Base-by-base conservation (phyloP, 768 basidiomycete genomes). In the Pulveroboletus frians region DNA sequence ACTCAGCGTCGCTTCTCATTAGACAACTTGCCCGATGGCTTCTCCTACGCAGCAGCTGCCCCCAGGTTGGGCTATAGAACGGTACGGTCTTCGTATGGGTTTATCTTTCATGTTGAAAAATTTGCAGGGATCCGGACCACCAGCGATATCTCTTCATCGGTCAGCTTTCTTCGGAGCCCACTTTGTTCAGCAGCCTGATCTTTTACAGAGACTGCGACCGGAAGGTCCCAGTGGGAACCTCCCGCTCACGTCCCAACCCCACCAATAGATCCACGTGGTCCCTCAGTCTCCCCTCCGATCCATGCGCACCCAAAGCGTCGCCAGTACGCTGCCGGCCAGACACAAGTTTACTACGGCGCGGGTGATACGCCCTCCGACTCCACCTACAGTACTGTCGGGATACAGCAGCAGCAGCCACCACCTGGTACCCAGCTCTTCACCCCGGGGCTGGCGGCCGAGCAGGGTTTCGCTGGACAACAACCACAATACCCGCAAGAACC, bases 301-400 rank as follows among this genome's bases (percentile, higher is more conserved):
- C 67, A 76, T 6, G 64, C 70, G 26, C 74, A 78, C 55, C 47
- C 73, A 46, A 87, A 90, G 70, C 85, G 91, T 57, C 84, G 94
- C 39, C 92, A 95, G 68, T 97, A 97, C 66, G 94, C 94, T 42
- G 83, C 90, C 4, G 93, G 90, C 10, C 93, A 96, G 69, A 92
- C 92, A 1, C 90, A 92, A 62, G 91, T 80, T 3, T 93, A 93
- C 66, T 91, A 91, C 56, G 80, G 82, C 31, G 63, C 70, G 10
- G 74, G 75, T 23, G 71, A 70, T 3, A 56, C 69, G 31, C 55
- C 73, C 36, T 80, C 64, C 10, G 74, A 80, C 42, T 75, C 80
- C 10, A 59, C 64, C 26, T 78, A 78, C 47, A 63, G 69, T 23
- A 65, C 69, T 6, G 46, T 51, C 26, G 74, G 63, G 15, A 65